phyloP scores from a whole-genome alignment of 2,329 filamentous ascomycete species.

The Leptographium wingfieldii region DNA sequence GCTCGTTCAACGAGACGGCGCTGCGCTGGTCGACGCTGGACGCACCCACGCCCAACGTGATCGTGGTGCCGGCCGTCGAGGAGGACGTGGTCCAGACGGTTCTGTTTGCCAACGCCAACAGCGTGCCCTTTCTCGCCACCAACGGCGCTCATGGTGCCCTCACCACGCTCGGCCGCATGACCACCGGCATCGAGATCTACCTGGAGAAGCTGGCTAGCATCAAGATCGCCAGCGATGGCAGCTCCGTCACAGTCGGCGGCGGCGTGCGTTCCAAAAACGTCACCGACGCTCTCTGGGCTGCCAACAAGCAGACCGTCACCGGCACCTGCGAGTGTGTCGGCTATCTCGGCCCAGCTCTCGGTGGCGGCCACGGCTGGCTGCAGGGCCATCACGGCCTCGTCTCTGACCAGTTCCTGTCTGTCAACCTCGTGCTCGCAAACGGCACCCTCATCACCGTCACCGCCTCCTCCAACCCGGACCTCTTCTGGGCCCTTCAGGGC shows the following conservation, averaged over 20 bases:
- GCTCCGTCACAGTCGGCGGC: constrained; percentile 35
- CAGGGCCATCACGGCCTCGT: constrained; percentile 41
- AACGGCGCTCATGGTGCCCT: constrained; percentile 40
- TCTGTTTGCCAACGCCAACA: constrained; percentile 26
- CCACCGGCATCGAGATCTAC: constrained; percentile 43
- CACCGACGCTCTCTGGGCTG: constrained; percentile 33
- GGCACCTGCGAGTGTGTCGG: constrained; percentile 39
- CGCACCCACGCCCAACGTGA: constrained; percentile 29
- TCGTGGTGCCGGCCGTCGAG: constrained; percentile 33
- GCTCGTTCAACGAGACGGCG: constrained; percentile 24
- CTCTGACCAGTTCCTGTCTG: constrained; percentile 37
- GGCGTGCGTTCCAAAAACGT: constrained; percentile 42
- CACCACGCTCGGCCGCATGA: constrained; percentile 28
- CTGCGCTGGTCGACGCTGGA: constrained; percentile 32
- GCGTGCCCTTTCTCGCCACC: constrained; percentile 38
- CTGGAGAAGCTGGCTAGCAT: constrained; percentile 37
- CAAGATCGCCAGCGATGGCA: constrained; percentile 29
- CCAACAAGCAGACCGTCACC: constrained; percentile 45
- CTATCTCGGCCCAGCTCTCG: constrained; percentile 31
- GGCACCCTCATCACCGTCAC: constrained; percentile 26
- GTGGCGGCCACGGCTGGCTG: constrained; percentile 44
- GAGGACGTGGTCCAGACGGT: constrained; percentile 34
- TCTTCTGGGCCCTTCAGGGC: constrained; percentile 44
- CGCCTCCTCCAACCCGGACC: constrained; percentile 24
- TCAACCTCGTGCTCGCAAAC: constrained; percentile 38